phyloP scores from a whole-genome alignment of 2,329 filamentous ascomycete genomes.

The Exophiala dermatitidis region DNA sequence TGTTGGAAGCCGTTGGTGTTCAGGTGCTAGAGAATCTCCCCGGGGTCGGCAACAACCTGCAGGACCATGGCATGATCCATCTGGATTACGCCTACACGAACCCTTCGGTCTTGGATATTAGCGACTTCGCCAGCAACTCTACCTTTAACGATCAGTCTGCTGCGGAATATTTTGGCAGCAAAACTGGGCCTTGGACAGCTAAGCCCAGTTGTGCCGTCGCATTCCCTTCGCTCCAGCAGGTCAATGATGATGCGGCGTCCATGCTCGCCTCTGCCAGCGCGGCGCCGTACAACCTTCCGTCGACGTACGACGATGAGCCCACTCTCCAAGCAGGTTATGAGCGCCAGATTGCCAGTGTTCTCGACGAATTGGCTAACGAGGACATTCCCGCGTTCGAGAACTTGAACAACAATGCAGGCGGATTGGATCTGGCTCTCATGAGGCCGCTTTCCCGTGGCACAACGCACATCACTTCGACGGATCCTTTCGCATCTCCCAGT shows the following conservation, averaged over 20 bases:
- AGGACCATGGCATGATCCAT: slow-evolving; percentile 29
- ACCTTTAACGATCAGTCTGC: slow-evolving; percentile 13
- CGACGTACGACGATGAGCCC: slow-evolving; percentile 8
- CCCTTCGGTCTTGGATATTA: neutral
- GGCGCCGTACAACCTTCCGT: slow-evolving; percentile 1
- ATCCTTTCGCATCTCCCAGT: slow-evolving; percentile 33
- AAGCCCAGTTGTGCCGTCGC: slow-evolving; percentile 27
- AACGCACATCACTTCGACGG: slow-evolving; percentile 34
- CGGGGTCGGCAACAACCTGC: slow-evolving; percentile 41
- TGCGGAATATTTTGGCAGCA: neutral
- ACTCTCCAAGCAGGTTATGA: slow-evolving; percentile 16
- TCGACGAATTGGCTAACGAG: neutral
- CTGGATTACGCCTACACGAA: slow-evolving; percentile 14
- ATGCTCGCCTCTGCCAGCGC: neutral
- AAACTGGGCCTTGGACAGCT: slow-evolving; percentile 27
- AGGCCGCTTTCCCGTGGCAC: slow-evolving; percentile 38
- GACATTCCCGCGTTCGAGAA: slow-evolving; percentile 19
- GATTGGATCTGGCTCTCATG: slow-evolving; percentile 20
- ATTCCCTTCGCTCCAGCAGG: slow-evolving; percentile 27
- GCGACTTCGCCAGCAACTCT: slow-evolving; percentile 16
- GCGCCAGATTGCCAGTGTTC: slow-evolving; percentile 10
- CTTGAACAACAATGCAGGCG: slow-evolving; percentile 22
- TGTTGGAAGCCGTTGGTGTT: slow-evolving; percentile 38
- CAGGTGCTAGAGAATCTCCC: slow-evolving; percentile 40
- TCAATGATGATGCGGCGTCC: slow-evolving; percentile 17